These are phyloP conservation scores for Melampsora abietis-canadensis DNA, from an alignment of 1,284 basidiomycete genomes.

Conservation along the genomic window DNA sequence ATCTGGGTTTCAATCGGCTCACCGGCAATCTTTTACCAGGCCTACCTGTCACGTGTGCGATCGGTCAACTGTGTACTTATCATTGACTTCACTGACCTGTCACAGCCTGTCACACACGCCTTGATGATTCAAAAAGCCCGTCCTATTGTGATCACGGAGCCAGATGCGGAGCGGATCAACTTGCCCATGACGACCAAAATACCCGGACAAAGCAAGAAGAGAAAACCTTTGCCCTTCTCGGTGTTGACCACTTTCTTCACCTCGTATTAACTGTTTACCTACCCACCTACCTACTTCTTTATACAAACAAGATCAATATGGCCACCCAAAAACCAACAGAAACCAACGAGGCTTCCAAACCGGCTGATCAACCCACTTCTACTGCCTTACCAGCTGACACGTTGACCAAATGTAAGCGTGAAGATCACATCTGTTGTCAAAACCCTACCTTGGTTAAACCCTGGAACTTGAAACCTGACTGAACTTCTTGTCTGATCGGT, in stretches of 20 bases:
- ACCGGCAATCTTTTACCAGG: no score
- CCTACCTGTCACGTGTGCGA: background rate
- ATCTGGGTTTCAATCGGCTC: no score
- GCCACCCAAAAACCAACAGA: background rate
- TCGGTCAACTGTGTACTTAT: background rate
- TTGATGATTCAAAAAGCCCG: background rate
- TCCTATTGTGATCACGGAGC: background rate
- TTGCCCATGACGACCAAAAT: background rate
- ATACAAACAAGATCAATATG: background rate
- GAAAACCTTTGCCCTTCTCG: no score
- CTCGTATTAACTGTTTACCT: background rate
- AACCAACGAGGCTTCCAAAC: conserved; percentile 11
- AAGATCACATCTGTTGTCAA: no score
- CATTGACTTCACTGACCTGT: background rate
- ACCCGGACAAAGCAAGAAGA: no score
- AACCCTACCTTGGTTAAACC: background rate
- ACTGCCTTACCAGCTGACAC: conserved; percentile 37
- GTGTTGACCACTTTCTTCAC: no score
- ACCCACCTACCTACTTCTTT: background rate
- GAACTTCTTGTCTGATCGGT: background rate
- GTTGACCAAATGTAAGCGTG: conserved; percentile 35
- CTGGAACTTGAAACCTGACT: no score
- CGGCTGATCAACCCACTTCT: conserved; percentile 7
- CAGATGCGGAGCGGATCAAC: background rate
- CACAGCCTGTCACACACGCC: no score